Percentiles rank a stretch among this genome's conserved stretches.
Evolutionary conservation across 768 basidiomycete species (phyloP).

Genomic region (Artomyces pyxidatus): DNA sequence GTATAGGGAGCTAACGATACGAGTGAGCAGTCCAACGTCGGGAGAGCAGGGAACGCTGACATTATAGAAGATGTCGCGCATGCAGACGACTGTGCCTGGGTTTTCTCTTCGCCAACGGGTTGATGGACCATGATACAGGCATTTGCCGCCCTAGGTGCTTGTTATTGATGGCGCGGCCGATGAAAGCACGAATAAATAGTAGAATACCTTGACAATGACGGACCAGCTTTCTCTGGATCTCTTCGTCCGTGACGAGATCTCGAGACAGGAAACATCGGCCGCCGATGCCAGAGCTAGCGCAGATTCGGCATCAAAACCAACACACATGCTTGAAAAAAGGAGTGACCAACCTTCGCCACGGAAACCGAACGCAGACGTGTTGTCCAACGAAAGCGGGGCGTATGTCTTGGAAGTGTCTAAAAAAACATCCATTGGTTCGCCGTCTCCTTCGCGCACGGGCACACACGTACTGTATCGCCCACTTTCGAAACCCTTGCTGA

Average conservation of each 20-base stretch:
- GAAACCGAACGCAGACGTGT: slow-evolving; percentile 73
- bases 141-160: slow-evolving; percentile 46
- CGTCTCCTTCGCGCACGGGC: not conserved
- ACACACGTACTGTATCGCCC: slow-evolving; percentile 60
- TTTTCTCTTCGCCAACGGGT: slow-evolving; percentile 66
- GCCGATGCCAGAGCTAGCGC: slow-evolving; percentile 72
- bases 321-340: not conserved
- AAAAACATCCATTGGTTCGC: not conserved
- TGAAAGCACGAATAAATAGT: not conserved
- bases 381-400: slow-evolving; percentile 38
- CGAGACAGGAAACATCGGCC: slow-evolving; percentile 69
- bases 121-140: slow-evolving; percentile 65
- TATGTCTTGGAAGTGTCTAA: slow-evolving; percentile 72
- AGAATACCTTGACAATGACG: slow-evolving; percentile 65
- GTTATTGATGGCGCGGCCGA: not conserved
- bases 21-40: not conserved
- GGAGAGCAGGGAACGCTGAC: slow-evolving; percentile 34
- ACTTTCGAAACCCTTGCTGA: slow-evolving; percentile 43
- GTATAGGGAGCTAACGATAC: slow-evolving; percentile 61
- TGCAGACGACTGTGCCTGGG: slow-evolving; percentile 71
- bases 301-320: not conserved
- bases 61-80: slow-evolving; percentile 88
- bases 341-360: slow-evolving; percentile 77
- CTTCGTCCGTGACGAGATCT: slow-evolving; percentile 71
- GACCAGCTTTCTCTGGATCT: slow-evolving; percentile 63